phyloP scores from a whole-genome alignment of 202 grass and related monocot species.

The Setaria viridis region DNA sequence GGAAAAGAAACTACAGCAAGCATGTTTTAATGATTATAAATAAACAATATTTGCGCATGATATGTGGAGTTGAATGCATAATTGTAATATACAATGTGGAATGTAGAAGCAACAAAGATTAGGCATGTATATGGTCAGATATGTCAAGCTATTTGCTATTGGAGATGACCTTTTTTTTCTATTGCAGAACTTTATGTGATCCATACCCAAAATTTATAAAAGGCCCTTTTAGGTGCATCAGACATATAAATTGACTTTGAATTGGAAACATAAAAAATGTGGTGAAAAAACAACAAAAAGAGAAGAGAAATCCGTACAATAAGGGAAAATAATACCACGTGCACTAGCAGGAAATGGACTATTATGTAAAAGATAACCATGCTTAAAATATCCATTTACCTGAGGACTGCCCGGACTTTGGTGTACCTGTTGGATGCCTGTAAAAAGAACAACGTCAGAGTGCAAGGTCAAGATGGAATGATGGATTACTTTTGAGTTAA shows the following conservation, averaged over 20 bases:
- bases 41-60: background rate
- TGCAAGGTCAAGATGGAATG: constrained; percentile 8
- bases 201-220: background rate
- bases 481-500: background rate
- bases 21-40: background rate
- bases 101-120: background rate
- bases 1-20: background rate
- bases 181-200: background rate
- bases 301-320: background rate
- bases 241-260: constrained; percentile 23
- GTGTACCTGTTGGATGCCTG: constrained; percentile 68
- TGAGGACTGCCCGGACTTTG: constrained; percentile 77
- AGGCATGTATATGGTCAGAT: constrained; percentile 6
- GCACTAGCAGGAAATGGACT: constrained; percentile 19
- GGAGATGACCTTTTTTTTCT: background rate
- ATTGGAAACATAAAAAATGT: background rate
- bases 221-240: background rate
- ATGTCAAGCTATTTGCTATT: constrained; percentile 20
- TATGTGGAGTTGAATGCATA: background rate
- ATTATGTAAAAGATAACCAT: constrained; percentile 25
- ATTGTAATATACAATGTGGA: background rate
- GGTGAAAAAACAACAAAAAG: background rate
- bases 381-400: constrained; percentile 51
- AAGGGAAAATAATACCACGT: background rate
- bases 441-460: constrained; percentile 43